Evolutionary conservation across 1,139 yeast genomes (phyloP), one percentile per base, ranked within the genome.

Genomic region (Yamadazyma taylorii): DNA sequence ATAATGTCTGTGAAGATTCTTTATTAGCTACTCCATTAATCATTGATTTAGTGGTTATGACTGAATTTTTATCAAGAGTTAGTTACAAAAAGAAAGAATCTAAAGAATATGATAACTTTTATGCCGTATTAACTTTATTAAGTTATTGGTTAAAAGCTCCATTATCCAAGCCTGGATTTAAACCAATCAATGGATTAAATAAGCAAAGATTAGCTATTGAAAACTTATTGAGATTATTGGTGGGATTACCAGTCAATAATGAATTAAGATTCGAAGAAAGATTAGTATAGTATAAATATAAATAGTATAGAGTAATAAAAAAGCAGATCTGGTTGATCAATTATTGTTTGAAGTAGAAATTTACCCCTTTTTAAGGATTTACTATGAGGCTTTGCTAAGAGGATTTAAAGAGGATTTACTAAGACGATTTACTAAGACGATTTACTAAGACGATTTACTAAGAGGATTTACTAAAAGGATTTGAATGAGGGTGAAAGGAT

Each of bases 141-240:
- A 80, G 92, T 60, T 90, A 90, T 73, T 90, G 97, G 97, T 79
- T 90, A 59, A 90, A 90, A 75, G 97, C 97, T 2, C 97, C 97
- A 49, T 76, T 90, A 54, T 81, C 95, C 37, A 85, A 92, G 67
- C 88, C 90, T 40, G 96, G 96, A 11, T 86, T 74, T 67, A 85
- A 87, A 60, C 85, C 96, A 33, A 86, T 90, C 55, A 90, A 90
- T 58, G 96, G 97, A 27, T 78, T 90, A 60, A 90, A 88, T 78
- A 90, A 89, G 70, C 97, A 90, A 73, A 84, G 96, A 61, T 78
- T 83, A 55, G 96, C 94, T 34, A 72, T 90, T 51, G 97, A 90
- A 69, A 90, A 89, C 74, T 79, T 90, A 61, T 72, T 90, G 66
- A 83, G 96, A 61, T 81, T 88, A 50, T 75, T 90, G 58, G 88